These are phyloP conservation scores for Podaxis sp. DNA, from an alignment of 768 basidiomycete species.

Conservation along the genomic window DNA sequence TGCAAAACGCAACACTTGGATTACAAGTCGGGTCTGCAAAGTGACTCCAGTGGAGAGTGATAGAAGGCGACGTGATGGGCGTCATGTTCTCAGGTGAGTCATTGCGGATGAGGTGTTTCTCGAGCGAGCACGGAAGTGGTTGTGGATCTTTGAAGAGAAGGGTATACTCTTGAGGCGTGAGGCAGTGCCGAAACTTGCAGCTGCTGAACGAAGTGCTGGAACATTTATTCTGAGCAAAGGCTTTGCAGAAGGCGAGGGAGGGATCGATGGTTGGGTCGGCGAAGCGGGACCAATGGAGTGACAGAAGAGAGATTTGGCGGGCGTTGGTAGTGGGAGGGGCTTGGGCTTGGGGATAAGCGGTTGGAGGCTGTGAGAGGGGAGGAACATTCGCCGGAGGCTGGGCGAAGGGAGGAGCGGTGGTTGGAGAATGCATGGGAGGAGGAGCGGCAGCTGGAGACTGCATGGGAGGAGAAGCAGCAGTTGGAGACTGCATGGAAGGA, in stretches of 20 bases:
- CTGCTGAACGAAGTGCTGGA: slow-evolving; percentile 22
- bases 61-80: slow-evolving; percentile 9
- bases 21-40: slow-evolving; percentile 41
- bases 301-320: slow-evolving; percentile 9
- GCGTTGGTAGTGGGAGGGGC: neutral
- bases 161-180: slow-evolving; percentile 37
- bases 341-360: neutral
- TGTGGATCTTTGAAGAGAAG: slow-evolving; percentile 40
- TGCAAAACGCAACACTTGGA: slow-evolving; percentile 36
- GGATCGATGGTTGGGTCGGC: slow-evolving; percentile 38
- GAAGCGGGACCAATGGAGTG: slow-evolving; percentile 40
- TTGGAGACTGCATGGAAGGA: neutral
- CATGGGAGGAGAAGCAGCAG: neutral
- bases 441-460: neutral
- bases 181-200: slow-evolving; percentile 40
- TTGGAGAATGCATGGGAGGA: neutral
- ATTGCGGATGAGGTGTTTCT: slow-evolving; percentile 9
- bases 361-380: neutral
- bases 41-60: slow-evolving; percentile 39
- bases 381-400: neutral
- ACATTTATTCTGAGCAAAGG: slow-evolving; percentile 37
- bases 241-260: slow-evolving; percentile 38
- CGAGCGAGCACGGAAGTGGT: slow-evolving; percentile 22
- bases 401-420: neutral
- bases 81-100: slow-evolving; percentile 9